phyloP scores from a whole-genome alignment of 345 rosid genomes.

The Euphorbia peplus region DNA sequence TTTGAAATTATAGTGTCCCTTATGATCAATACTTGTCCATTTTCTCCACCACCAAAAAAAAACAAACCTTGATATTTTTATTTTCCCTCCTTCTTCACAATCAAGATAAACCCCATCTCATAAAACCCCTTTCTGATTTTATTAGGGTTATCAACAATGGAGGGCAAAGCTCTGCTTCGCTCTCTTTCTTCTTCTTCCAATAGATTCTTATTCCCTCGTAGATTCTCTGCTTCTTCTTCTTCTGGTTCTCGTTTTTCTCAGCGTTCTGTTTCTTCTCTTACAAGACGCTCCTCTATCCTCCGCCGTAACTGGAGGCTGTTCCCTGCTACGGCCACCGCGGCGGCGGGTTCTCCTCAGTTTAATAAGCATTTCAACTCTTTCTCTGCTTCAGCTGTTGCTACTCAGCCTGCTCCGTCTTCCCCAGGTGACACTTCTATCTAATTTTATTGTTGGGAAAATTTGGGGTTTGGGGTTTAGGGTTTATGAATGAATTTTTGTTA shows the following conservation, averaged over 20 bases:
- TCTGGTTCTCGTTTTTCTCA: slow-evolving; percentile 25
- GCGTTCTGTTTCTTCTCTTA: slow-evolving; percentile 35
- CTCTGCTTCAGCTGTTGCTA: slow-evolving; percentile 61
- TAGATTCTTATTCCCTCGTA: slow-evolving; percentile 44
- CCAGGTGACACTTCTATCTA: slow-evolving; percentile 38
- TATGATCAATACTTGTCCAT: slow-evolving; percentile 7
- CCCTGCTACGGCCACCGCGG: slow-evolving; percentile 17
- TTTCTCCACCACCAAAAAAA: neutral
- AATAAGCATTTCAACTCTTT: slow-evolving; percentile 48
- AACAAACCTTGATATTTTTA: neutral
- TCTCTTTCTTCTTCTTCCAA: slow-evolving; percentile 44
- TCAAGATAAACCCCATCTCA: slow-evolving; percentile 5
- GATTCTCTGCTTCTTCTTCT: slow-evolving; percentile 34
- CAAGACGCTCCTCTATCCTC: slow-evolving; percentile 42
- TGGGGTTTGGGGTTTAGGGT: too few relatives aligned
- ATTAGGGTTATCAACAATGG: slow-evolving; percentile 31
- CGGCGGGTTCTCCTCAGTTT: slow-evolving; percentile 30
- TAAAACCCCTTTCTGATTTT: neutral
- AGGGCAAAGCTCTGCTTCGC: slow-evolving; percentile 54
- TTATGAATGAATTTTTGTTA: too few relatives aligned
- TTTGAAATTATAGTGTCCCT: neutral
- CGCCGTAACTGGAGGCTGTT: slow-evolving; percentile 33
- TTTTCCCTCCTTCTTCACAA: neutral
- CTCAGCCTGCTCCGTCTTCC: slow-evolving; percentile 48
- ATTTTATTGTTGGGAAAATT: too few relatives aligned